phyloP scores from a whole-genome alignment of 768 basidiomycete species.

The Suillus plorans region DNA sequence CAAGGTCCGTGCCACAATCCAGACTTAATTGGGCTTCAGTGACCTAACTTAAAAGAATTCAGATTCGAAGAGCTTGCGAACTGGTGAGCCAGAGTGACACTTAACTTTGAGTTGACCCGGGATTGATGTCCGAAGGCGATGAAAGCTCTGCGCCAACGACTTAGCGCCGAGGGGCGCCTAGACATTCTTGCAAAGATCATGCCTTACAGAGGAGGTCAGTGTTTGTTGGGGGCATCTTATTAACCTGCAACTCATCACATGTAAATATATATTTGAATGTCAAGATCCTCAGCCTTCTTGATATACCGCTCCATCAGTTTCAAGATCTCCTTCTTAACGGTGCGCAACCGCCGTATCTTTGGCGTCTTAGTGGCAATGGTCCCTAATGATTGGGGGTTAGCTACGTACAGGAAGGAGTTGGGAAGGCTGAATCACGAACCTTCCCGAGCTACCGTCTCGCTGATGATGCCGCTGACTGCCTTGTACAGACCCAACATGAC shows the following conservation, averaged over 20 bases:
- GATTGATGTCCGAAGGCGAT: conserved; percentile 55
- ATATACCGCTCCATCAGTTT: conserved; percentile 98
- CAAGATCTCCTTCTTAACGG: conserved; percentile 97
- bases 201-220: conserved; percentile 79
- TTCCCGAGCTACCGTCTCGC: conserved; percentile 85
- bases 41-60: conserved; percentile 1
- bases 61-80: conserved; percentile 85
- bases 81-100: conserved; percentile 44
- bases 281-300: conserved; percentile 97
- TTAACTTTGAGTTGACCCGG: not conserved
- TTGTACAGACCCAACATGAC: conserved; percentile 98
- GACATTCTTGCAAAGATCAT: conserved; percentile 77
- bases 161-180: conserved; percentile 70
- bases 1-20: conserved; percentile 48
- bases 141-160: conserved; percentile 69
- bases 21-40: not conserved
- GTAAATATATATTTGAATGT: too few species aligned
- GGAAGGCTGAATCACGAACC: conserved; percentile 43
- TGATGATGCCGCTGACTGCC: conserved; percentile 95
- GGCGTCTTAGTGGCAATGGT: conserved; percentile 96
- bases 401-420: not conserved
- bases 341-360: conserved; percentile 89
- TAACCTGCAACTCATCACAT: not conserved
- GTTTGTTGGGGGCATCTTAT: not conserved
- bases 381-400: conserved; percentile 44